Evolutionary conservation across 2,329 filamentous ascomycete genomes (phyloP).

Genomic region (Bipolaris victoriae): DNA sequence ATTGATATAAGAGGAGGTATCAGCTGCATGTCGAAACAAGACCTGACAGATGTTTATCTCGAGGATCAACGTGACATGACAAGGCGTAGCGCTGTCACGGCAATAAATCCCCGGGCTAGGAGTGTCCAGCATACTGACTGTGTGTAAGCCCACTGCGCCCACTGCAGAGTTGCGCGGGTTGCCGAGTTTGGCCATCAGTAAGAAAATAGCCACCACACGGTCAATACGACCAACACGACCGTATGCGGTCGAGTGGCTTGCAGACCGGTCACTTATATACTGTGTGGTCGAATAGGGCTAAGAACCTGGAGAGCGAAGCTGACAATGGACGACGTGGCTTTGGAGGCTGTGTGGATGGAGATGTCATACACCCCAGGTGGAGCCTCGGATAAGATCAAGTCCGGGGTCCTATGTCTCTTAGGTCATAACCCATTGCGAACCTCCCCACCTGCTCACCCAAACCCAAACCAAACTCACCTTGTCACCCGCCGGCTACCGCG

Average conservation of each 20-base stretch:
- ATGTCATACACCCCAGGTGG: conserved; percentile 16
- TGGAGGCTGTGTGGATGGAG: conserved; percentile 21
- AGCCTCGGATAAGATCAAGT: conserved; percentile 2
- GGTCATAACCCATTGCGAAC: neutral
- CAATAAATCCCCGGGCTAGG: neutral
- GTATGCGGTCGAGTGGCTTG: neutral
- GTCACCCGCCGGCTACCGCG: neutral
- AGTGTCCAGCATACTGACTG: no score
- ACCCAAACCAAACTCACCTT: neutral
- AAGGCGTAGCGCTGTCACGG: neutral
- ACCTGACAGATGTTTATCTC: neutral
- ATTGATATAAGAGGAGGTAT: neutral
- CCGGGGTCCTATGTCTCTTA: conserved; percentile 2
- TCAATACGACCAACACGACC: neutral
- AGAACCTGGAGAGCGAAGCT: neutral
- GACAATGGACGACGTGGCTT: conserved; percentile 17
- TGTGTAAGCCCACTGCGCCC: neutral
- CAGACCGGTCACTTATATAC: neutral
- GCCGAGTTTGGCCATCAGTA: neutral
- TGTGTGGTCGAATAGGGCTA: neutral
- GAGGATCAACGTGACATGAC: neutral
- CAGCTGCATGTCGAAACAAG: neutral
- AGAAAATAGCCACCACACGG: neutral
- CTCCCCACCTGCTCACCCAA: neutral
- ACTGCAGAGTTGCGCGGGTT: neutral